Conservation (phyloP, 768 basidiomycete genomes). For the Sarcodon sp. region DNA sequence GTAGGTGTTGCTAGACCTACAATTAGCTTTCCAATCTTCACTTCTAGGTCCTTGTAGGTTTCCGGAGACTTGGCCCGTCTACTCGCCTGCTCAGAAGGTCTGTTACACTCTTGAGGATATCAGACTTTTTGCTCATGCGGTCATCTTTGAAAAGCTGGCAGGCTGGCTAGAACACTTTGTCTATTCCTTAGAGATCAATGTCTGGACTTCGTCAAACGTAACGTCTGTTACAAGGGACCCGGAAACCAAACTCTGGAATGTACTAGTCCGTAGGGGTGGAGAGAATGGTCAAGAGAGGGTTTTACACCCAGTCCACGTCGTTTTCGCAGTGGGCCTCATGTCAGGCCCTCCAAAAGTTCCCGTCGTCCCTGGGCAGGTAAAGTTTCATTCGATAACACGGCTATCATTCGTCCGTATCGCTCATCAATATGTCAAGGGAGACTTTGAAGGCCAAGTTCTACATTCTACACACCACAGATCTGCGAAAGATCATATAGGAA, state of each 20-base stretch:
- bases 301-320: slow-evolving; percentile 33
- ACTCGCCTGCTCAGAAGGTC: slow-evolving; percentile 36
- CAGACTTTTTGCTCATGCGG: background rate
- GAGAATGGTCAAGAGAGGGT: slow-evolving; percentile 19
- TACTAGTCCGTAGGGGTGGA: slow-evolving; percentile 20
- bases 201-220: slow-evolving; percentile 43
- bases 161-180: slow-evolving; percentile 58
- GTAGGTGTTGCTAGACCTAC: too few species aligned
- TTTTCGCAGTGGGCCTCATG: slow-evolving; percentile 41
- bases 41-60: slow-evolving; percentile 23
- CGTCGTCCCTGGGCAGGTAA: slow-evolving; percentile 26
- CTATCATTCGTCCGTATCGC: background rate
- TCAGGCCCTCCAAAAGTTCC: slow-evolving; percentile 29
- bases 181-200: slow-evolving; percentile 42
- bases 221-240: slow-evolving; percentile 24
- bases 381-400: background rate
- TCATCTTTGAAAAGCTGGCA: slow-evolving; percentile 28
- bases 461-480: slow-evolving; percentile 42
- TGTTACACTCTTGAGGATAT: background rate
- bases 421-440: slow-evolving; percentile 16
- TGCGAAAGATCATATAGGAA: slow-evolving; percentile 37
- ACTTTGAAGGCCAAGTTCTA: slow-evolving; percentile 32
- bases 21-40: background rate
- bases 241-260: slow-evolving; percentile 28
- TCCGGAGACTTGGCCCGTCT: slow-evolving; percentile 43